Conservation (phyloP, 164 flowering plant species). For the Echeveria elegans region DNA sequence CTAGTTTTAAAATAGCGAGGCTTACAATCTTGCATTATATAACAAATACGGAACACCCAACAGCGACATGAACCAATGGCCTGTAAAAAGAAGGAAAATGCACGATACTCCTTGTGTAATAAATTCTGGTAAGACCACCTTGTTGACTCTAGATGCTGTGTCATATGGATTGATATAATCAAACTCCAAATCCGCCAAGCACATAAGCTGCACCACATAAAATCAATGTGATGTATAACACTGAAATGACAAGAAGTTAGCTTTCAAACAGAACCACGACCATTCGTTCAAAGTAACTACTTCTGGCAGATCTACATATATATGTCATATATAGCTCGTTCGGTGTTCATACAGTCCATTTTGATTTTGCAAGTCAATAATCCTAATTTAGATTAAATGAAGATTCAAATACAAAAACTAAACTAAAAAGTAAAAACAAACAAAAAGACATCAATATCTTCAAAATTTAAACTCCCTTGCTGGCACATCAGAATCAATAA, state of each 20-base stretch:
- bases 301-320: no score
- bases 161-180: constrained; percentile 96
- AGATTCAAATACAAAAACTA: no score
- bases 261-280: background rate
- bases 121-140: constrained; percentile 70
- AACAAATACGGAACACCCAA: constrained; percentile 60
- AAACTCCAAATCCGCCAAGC: constrained; percentile 90
- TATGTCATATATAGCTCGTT: no score
- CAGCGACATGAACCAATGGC: constrained; percentile 85
- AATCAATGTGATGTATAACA: constrained; percentile 13
- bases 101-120: constrained; percentile 55
- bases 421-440: no score
- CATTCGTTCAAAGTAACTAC: no score
- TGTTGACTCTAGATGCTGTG: constrained; percentile 71
- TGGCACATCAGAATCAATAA: no score
- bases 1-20: constrained; percentile 10
- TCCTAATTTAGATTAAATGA: no score
- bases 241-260: background rate
- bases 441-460: no score
- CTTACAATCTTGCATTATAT: constrained; percentile 75
- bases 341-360: no score
- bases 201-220: constrained; percentile 72
- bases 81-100: constrained; percentile 57
- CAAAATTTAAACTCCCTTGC: no score
- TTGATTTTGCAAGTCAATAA: no score